Evolutionary conservation across 108 stramenopile species (phyloP).

Genomic region (Fragilaria radians): DNA sequence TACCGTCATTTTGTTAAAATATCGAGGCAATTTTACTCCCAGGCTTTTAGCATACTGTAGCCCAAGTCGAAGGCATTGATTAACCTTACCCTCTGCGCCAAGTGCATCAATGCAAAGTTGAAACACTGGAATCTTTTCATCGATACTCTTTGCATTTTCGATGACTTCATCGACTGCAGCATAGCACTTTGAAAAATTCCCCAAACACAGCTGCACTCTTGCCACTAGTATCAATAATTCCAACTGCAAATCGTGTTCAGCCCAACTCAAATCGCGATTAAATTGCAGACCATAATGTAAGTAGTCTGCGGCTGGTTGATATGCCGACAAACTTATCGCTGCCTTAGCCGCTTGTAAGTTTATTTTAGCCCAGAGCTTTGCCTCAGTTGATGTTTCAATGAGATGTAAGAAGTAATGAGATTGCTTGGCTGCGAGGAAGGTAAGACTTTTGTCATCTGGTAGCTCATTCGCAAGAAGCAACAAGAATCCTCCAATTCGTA

Average conservation of each 20-base stretch:
- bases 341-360: slow-evolving; percentile 28
- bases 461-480: slow-evolving; percentile 8
- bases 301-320: slow-evolving; percentile 25
- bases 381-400: neutral
- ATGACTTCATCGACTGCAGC: slow-evolving; percentile 10
- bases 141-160: slow-evolving; percentile 14
- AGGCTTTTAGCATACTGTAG: neutral
- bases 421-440: slow-evolving; percentile 34
- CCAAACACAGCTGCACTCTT: slow-evolving; percentile 10
- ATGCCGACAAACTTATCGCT: slow-evolving; percentile 27
- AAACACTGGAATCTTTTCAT: slow-evolving; percentile 31
- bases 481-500: slow-evolving; percentile 18
- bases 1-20: neutral
- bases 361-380: slow-evolving; percentile 6
- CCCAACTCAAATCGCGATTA: slow-evolving; percentile 12
- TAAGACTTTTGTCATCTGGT: slow-evolving; percentile 21
- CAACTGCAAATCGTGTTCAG: slow-evolving; percentile 25
- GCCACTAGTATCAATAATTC: slow-evolving; percentile 19
- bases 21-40: neutral
- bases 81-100: neutral
- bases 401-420: slow-evolving; percentile 15
- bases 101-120: slow-evolving; percentile 4
- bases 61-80: neutral
- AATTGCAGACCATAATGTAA: slow-evolving; percentile 16
- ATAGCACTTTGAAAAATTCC: slow-evolving; percentile 10